Evolutionary conservation across 352 stramenopile species (phyloP).

Genomic region (Globisporangium spinosum): DNA sequence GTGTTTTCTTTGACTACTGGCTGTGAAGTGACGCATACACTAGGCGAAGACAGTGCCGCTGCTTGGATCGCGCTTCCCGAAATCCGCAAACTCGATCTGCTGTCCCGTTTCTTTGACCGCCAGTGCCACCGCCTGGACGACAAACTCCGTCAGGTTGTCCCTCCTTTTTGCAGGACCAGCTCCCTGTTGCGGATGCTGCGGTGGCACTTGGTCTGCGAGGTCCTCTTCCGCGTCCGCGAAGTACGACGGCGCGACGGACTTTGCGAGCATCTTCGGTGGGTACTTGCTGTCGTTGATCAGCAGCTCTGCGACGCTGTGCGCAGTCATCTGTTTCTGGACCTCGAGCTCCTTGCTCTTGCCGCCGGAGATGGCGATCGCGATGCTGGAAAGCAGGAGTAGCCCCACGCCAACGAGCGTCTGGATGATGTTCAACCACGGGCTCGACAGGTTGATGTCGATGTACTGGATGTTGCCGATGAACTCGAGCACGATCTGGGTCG

Average conservation of each 20-base stretch:
- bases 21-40: not conserved
- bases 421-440: conserved; percentile 2
- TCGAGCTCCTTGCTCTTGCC: not conserved
- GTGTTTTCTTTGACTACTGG: not conserved
- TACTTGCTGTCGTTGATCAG: conserved; percentile 14
- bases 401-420: not conserved
- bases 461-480: conserved; percentile 8
- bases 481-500: not conserved
- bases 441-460: conserved; percentile 13
- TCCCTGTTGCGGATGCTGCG: not conserved
- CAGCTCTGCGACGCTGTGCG: conserved; percentile 5
- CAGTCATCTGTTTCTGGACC: not conserved
- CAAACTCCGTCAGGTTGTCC: not conserved
- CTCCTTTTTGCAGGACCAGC: not conserved
- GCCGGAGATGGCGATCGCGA: not conserved
- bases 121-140: not conserved
- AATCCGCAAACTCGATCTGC: not conserved
- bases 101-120: not conserved
- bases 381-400: not conserved
- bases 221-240: not conserved
- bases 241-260: conserved; percentile 23
- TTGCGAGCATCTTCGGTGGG: conserved; percentile 8
- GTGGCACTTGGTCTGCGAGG: not conserved
- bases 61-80: not conserved
- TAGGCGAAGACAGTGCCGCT: not conserved